Evolutionary conservation across 2,329 filamentous ascomycete species (phyloP).

Genomic region (Phaeosphaeriaceae sp.): DNA sequence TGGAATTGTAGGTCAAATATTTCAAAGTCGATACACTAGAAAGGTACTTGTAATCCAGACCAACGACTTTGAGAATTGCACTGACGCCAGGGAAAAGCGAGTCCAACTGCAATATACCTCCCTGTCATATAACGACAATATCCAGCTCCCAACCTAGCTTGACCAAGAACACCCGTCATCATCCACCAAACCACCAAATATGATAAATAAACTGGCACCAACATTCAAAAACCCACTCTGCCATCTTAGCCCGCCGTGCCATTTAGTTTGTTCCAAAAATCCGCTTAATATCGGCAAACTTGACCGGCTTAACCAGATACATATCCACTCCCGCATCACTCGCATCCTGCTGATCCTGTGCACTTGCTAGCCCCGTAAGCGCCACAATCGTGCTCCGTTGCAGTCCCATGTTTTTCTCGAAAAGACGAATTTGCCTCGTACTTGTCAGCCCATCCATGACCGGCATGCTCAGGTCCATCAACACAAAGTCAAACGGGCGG

Average conservation of each 20-base stretch:
- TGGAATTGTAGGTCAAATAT: no score
- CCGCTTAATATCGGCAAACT: conserved; percentile 42
- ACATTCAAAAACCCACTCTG: background rate
- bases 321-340: conserved; percentile 45
- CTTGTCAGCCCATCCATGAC: conserved; percentile 50
- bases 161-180: no score
- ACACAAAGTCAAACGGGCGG: conserved; percentile 37
- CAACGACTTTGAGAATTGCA: no score
- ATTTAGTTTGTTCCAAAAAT: conserved; percentile 25
- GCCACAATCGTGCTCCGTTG: conserved; percentile 40
- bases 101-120: no score
- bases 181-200: no score
- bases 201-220: no score
- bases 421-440: conserved; percentile 36
- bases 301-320: conserved; percentile 49
- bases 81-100: no score
- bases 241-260: background rate
- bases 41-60: no score
- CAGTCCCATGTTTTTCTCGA: conserved; percentile 31
- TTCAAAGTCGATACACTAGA: no score
- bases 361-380: conserved; percentile 46
- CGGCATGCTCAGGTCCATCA: conserved; percentile 47
- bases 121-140: no score
- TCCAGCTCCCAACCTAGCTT: no score
- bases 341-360: conserved; percentile 43